These are phyloP conservation scores for Phytophthora sp. DNA, from an alignment of 352 stramenopile species.

Conservation along the genomic window DNA sequence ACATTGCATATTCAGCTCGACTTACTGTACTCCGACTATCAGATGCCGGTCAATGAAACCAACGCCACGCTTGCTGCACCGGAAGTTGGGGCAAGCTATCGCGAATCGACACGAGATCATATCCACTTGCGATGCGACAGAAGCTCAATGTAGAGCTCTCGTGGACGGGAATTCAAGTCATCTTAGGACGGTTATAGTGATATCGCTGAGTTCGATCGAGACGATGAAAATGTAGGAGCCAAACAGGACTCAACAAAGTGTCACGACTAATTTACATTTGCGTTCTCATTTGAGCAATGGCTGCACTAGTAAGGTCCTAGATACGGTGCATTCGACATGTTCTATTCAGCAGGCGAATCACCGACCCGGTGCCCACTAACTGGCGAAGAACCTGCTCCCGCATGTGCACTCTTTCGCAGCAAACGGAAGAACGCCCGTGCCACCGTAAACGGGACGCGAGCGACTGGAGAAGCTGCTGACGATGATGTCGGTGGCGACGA, in stretches of 20 bases:
- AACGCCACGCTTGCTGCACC: neutral
- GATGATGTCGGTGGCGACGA: constrained; percentile 35
- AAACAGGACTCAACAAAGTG: no score
- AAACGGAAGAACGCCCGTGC: constrained; percentile 74
- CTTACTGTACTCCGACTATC: no score
- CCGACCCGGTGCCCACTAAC: constrained; percentile 8
- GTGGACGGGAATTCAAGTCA: neutral
- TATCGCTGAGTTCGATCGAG: constrained; percentile 1
- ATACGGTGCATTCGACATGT: neutral
- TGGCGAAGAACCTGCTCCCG: constrained; percentile 22
- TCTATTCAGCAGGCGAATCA: constrained; percentile 20
- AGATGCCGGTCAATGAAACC: neutral
- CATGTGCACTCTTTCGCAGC: constrained; percentile 49
- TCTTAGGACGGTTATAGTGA: neutral
- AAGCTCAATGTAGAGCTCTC: neutral
- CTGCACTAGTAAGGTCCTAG: constrained; percentile 26
- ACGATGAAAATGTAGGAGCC: no score
- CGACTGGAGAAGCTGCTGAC: constrained; percentile 30
- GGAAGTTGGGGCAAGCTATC: neutral
- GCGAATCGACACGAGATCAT: neutral
- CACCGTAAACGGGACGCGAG: constrained; percentile 65
- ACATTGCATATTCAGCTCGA: no score
- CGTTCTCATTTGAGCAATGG: constrained; percentile 29
- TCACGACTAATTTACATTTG: constrained; percentile 32
- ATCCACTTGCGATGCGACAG: neutral